Percentiles rank a stretch among this genome's conserved stretches.
These are phyloP conservation scores for Yamadazyma blattariae DNA, from an alignment of 1,139 yeast genomes.

Conservation along the genomic window DNA sequence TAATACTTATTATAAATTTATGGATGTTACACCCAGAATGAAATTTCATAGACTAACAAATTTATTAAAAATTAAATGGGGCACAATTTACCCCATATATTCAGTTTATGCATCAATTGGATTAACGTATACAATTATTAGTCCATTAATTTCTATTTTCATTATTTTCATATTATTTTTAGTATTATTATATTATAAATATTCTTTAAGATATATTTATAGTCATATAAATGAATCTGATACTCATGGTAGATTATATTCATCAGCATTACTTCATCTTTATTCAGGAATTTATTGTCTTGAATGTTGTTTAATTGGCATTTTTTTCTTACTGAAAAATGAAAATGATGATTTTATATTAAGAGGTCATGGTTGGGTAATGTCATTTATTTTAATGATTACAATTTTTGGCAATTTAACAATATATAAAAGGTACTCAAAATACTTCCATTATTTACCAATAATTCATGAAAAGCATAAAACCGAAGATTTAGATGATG, in stretches of 20 bases:
- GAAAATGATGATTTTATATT: conserved; percentile 31
- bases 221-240: conserved; percentile 53
- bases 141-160: conserved; percentile 72
- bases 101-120: conserved; percentile 79
- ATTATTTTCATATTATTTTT: conserved; percentile 56
- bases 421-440: conserved; percentile 26
- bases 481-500: not conserved
- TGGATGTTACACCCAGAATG: conserved; percentile 60
- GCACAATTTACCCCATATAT: conserved; percentile 70
- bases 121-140: conserved; percentile 68
- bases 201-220: conserved; percentile 57
- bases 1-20: conserved; percentile 32
- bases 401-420: conserved; percentile 35
- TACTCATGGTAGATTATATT: conserved; percentile 68
- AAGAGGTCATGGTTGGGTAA: conserved; percentile 43
- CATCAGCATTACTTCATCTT: conserved; percentile 70
- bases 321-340: conserved; percentile 60
- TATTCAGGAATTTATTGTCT: conserved; percentile 78
- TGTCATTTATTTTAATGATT: conserved; percentile 38
- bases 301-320: conserved; percentile 74
- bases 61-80: conserved; percentile 61
- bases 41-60: conserved; percentile 44
- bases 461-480: conserved; percentile 18
- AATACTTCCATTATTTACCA: conserved; percentile 29
- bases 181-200: conserved; percentile 65